These are phyloP conservation scores for Dendrocalamus sinicus DNA, from an alignment of 176 grass and related monocot species.

Conservation along the genomic window DNA sequence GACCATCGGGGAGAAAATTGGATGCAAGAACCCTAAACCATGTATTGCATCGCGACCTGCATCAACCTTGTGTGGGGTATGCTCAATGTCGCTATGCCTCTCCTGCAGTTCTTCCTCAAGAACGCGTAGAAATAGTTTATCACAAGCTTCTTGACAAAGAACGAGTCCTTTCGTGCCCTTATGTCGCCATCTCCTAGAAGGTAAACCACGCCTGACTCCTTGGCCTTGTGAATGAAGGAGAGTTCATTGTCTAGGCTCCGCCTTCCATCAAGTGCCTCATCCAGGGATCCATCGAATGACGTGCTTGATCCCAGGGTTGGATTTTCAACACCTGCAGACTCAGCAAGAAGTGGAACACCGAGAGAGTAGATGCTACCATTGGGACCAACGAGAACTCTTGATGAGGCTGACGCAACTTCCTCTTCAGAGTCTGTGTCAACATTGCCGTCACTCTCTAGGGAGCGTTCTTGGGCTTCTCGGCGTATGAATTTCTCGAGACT, in stretches of 20 bases:
- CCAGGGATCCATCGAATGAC: constrained; percentile 55
- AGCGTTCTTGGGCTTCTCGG: constrained; percentile 92
- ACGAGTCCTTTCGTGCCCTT: constrained; percentile 87
- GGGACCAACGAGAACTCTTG: constrained; percentile 79
- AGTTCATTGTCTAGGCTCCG: constrained; percentile 76
- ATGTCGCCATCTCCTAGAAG: constrained; percentile 89
- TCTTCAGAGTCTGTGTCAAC: constrained; percentile 64
- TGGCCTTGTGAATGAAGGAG: constrained; percentile 81
- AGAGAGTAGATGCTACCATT: constrained; percentile 72
- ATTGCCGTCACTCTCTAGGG: constrained; percentile 79
- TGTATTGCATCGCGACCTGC: constrained; percentile 98
- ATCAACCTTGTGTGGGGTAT: constrained; percentile 83
- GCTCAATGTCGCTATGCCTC: constrained; percentile 72
- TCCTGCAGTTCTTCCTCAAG: constrained; percentile 90
- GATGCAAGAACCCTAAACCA: constrained; percentile 59
- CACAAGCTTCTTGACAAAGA: constrained; percentile 92
- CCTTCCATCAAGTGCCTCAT: constrained; percentile 46
- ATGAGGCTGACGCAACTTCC: constrained; percentile 47
- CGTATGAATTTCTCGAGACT: constrained; percentile 91
- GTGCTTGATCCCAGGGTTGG: constrained; percentile 56
- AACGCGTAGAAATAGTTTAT: constrained; percentile 97
- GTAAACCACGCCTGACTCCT: constrained; percentile 85
- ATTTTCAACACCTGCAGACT: constrained; percentile 41
- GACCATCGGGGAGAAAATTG: constrained; percentile 19
- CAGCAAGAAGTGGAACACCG: too few species aligned